Evolutionary conservation across 768 basidiomycete species (phyloP).

Genomic region (Grammothele lineata): DNA sequence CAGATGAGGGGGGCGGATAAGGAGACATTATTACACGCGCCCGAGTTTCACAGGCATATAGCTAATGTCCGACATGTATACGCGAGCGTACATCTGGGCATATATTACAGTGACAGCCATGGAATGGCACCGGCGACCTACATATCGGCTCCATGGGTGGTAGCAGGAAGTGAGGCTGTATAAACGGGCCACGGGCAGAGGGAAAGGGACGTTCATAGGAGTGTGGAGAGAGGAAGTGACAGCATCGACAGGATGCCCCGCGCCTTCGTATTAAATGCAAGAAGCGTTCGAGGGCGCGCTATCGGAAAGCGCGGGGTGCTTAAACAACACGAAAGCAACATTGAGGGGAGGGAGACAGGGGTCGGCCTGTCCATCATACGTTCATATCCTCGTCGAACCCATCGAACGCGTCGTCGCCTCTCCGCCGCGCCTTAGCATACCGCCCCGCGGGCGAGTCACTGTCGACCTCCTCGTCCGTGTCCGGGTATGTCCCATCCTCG

Average conservation of each 20-base stretch:
- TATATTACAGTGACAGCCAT: not conserved
- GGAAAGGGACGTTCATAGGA: too few species aligned
- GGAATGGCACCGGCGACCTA: too few species aligned
- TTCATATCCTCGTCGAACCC: conserved; percentile 32
- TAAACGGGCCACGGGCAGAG: too few species aligned
- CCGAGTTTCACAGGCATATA: conserved; percentile 2
- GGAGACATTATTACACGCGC: conserved; percentile 12
- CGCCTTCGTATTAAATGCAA: too few species aligned
- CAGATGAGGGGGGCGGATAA: not conserved
- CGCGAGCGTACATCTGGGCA: conserved; percentile 5
- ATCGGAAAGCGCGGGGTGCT: too few species aligned
- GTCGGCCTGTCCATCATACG: conserved; percentile 19
- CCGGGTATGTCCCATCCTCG: conserved; percentile 36
- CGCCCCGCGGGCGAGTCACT: conserved; percentile 66
- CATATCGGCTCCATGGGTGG: not conserved
- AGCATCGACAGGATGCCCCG: too few species aligned
- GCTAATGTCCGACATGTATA: not conserved
- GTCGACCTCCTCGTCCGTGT: conserved; percentile 73
- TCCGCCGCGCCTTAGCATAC: conserved; percentile 45
- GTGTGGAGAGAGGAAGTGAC: too few species aligned
- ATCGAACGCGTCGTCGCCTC: conserved; percentile 35
- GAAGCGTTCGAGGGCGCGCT: too few species aligned
- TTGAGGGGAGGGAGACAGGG: not conserved
- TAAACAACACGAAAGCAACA: not conserved
- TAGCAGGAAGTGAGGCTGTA: too few species aligned